phyloP scores from a whole-genome alignment of 768 basidiomycete genomes.

The Podaxis rugospora region DNA sequence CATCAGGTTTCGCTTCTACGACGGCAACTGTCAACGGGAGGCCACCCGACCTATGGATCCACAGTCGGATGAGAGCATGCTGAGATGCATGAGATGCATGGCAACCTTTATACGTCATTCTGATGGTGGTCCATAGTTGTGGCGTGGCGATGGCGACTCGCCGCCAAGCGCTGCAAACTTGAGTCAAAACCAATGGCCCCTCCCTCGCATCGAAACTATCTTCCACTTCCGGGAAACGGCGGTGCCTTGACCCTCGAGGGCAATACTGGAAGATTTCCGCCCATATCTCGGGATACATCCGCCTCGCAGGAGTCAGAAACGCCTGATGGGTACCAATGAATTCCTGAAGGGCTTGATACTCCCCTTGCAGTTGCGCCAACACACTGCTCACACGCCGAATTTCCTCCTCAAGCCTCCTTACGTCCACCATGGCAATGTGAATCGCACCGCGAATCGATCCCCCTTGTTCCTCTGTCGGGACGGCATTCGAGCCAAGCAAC shows the following conservation, averaged over 20 bases:
- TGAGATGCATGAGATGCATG: constrained; percentile 4
- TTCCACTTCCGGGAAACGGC: constrained; percentile 12
- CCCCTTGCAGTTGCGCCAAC: constrained; percentile 5
- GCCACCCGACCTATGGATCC: constrained; percentile 10
- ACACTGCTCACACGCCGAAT: constrained; percentile 10
- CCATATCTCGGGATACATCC: constrained; percentile 14
- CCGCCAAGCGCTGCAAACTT: constrained; percentile 15
- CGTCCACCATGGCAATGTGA: not conserved
- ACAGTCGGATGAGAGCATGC: constrained; percentile 6
- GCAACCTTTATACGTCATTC: constrained; percentile 5
- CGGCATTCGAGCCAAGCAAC: constrained; percentile 11
- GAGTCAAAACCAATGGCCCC: constrained; percentile 14
- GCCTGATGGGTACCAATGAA: constrained; percentile 12
- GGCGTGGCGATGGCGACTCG: constrained; percentile 13
- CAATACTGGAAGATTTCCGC: constrained; percentile 14
- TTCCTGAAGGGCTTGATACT: constrained; percentile 7
- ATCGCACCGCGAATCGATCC: constrained; percentile 2
- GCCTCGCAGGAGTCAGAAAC: constrained; percentile 14
- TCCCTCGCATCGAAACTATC: constrained; percentile 14
- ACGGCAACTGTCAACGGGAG: constrained; percentile 13
- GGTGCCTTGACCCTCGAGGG: constrained; percentile 9
- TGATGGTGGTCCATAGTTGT: constrained; percentile 15
- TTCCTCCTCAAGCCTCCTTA: constrained; percentile 9
- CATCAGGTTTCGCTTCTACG: constrained; percentile 5
- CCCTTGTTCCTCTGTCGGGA: constrained; percentile 7